Percentiles rank a stretch among this genome's conserved stretches.
These are phyloP conservation scores for Aureobasidium mangrovei DNA, from an alignment of 2,329 filamentous ascomycete species.

Conservation along the genomic window DNA sequence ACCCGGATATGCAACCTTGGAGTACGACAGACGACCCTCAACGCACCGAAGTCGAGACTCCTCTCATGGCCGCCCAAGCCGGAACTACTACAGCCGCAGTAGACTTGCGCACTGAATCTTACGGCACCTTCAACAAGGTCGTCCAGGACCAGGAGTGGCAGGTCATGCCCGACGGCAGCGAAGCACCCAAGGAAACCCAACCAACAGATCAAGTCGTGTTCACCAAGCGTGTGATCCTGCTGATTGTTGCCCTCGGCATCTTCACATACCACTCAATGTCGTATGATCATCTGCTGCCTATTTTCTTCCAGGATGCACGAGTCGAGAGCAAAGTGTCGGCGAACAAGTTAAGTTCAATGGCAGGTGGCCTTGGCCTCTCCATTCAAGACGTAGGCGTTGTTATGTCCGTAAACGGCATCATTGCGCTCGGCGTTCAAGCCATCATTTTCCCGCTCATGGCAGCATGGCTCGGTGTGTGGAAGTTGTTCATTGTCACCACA, in stretches of 20 bases:
- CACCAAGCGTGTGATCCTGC: conserved; percentile 58
- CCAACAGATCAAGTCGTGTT: conserved; percentile 40
- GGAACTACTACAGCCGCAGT: conserved; percentile 64
- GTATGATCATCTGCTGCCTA: conserved; percentile 83
- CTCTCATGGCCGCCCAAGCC: conserved; percentile 60
- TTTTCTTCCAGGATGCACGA: conserved; percentile 78
- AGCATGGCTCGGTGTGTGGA: conserved; percentile 57
- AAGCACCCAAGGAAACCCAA: conserved; percentile 21
- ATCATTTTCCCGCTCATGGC: conserved; percentile 60
- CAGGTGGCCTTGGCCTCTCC: conserved; percentile 57
- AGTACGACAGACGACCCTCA: conserved; percentile 29
- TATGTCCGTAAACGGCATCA: conserved; percentile 59
- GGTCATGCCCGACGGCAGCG: conserved; percentile 38
- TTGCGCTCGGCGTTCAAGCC: conserved; percentile 65
- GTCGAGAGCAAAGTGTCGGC: conserved; percentile 31
- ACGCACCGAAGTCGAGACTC: conserved; percentile 52
- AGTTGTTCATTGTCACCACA: conserved; percentile 55
- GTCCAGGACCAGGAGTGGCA: conserved; percentile 48
- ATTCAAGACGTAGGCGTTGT: conserved; percentile 60
- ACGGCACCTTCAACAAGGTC: conserved; percentile 33
- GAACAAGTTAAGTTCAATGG: conserved; percentile 18
- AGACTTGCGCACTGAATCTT: conserved; percentile 63
- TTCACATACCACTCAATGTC: conserved; percentile 96
- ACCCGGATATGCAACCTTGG: conserved; percentile 66
- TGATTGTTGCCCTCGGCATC: conserved; percentile 74